Evolutionary conservation across 108 stramenopile genomes (phyloP), one percentile per base, ranked within the genome.

Genomic region (Discostella stelligeroides): DNA sequence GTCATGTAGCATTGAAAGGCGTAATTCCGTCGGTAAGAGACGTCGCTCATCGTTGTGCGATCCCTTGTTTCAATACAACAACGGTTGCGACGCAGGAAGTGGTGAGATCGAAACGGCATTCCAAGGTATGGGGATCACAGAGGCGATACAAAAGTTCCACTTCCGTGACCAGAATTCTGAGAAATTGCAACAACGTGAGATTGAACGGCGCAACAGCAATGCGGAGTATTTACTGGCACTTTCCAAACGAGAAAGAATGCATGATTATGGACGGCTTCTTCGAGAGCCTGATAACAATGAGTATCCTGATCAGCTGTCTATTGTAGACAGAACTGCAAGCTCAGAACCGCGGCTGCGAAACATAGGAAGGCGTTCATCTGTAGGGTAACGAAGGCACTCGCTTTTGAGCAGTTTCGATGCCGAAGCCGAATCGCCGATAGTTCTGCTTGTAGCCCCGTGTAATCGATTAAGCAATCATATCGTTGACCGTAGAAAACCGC

Each of bases 171-270:
- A n/a, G 30, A 42, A 56, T 15, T 15, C 4, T 14, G 46, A 47
- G 11, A n/a, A 7, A 27, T 11, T 57, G 17, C 64, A 56, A 18
- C 55, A 29, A 17, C 65, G 50, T 1, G 72, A 66, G 65, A 17
- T 27, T 20, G 65, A 56, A 40, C 40, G 53, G 41, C 41, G 66
- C 17, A 56, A 58, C 20, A 51, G 70, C 18, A 40, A 73, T 18
- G 38, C 72, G 4, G 64, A 56, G 13, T 66, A 45, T 43, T 28
- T 56, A 25, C 7, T 37, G 27, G 72, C 72, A 13, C 28, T 59
- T 20, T 48, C 40, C 4, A 73, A 73, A 67, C 67, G 72, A 55
- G 39, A 42, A 56, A 67, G 65, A 67, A 73, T 73, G 72, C 42
- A 27, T 0, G 55, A 73, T 7, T 73, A 73, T 25, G 18, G 66